Base-by-base conservation (phyloP, 176 grass and related monocot species). In the Hyparrhenia diplandra region DNA sequence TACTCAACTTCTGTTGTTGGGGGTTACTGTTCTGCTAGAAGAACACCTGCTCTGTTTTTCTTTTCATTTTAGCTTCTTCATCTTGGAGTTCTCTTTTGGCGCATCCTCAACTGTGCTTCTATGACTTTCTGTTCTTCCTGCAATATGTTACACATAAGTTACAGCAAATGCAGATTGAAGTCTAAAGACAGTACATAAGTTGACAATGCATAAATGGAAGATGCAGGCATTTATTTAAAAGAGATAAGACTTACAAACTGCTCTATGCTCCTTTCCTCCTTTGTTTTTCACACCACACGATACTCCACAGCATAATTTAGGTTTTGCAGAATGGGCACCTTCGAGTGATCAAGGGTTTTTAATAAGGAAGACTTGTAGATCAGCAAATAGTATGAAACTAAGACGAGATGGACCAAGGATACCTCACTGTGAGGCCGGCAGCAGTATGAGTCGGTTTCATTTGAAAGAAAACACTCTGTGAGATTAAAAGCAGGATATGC, bases 241-340 rank as follows among this genome's bases (percentile, higher is more conserved):
- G n/a, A n/a, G 35, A 81, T 76, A 57, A 24, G 43, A 89, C 96
- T 90, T 91, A 99, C 96, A 88, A 99, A 82, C 84, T 93, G 92
- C 86, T 99, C 96, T 84, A 95, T 93, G 87, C 87, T 92, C 86
- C 85, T 99, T 83, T 95, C 96, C 78, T 99, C 96, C 85, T 99
- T 95, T 76, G 96, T n/a, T 95, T 85, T 95, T 99, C 69, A 95
- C 82, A 69, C 96, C n/a, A n/a, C 96, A 18, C 90, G 92, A 85
- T 99, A 99, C 69, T 99, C 93, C 79, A 99, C 96, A 58, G 96
- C 93, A 91, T 99, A 99, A 74, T 85, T 95, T 12, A 90, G 76
- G 90, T 99, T 99, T 99, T 99, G 81, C 96, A 99, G 73, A 99
- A 99, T 73, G 96, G 96, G 36, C 96, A 99, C 79, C 96, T 99